Base-by-base conservation (phyloP, 768 basidiomycete genomes). In the Termitomyces sp. region DNA sequence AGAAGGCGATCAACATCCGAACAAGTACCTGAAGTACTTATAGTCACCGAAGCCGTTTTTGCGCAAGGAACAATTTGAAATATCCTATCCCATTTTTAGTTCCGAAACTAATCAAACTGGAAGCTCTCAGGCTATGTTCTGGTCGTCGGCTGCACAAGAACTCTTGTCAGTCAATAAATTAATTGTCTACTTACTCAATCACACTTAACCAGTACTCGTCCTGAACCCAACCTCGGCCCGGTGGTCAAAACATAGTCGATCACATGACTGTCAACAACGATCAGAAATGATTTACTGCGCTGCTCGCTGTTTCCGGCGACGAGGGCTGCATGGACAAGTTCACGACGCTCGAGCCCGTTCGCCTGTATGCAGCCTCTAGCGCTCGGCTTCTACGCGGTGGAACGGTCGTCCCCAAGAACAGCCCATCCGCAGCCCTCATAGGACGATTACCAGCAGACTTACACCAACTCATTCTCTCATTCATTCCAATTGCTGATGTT, bases 361-460 rank as follows among this genome's bases (percentile, higher is more conserved):
- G 78, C 55, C 73, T 89, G 18, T 80, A 86, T 67, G 62, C 70
- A 48, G 66, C 77, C 55, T 68, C 73, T 16, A 68, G 70, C 33
- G 65, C 70, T 36, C 68, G 72, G 42, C 58, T 74, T 11, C 57
- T 73, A 16, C 65, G 68, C 50, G 61, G 62, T 12, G 60, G 55
- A 45, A 36, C 50, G 54, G 16, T 51, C 24, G 33, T 47, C 34
- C 54, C 69, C 39, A 67, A 69, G 52, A 58, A 52, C 60, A 64
- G 20, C 9, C 33, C 58, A 31, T 62, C 55, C 30, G 60, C 57
- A 60, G 72, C 72, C 24, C 77, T 80, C 62, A 83, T 96, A 54
- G 96, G 96, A 11, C 83, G 81, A 30, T 83, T 97, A 13, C 94
- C 96, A 5, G 78, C 82, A 20, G 86, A 88, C 61, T 73, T 96